A percentile compares a stretch with the other conserved stretches of the same genome.
Conservation (phyloP, 352 stramenopile genomes). For the Elongisporangium prolatum region DNA sequence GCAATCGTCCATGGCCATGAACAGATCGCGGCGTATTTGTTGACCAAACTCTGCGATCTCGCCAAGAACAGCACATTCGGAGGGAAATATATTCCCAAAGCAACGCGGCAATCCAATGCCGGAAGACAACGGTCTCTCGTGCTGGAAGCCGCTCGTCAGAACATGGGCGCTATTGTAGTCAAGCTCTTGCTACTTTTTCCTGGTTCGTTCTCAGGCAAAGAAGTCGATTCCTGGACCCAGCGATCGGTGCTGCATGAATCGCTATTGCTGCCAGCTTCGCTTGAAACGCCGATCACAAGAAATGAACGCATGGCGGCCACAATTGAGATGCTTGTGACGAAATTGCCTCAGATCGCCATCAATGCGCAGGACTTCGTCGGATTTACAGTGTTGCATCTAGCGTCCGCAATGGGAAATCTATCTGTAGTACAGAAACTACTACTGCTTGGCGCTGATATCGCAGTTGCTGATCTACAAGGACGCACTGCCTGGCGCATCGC, state of each 20-base stretch:
- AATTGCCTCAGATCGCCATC: constrained; percentile 21
- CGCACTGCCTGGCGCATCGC: constrained; percentile 62
- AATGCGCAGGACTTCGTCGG: constrained; percentile 51
- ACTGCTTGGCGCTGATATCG: constrained; percentile 41
- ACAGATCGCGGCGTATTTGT: constrained; percentile 44
- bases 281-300: background rate
- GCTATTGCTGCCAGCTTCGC: constrained; percentile 14
- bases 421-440: constrained; percentile 33
- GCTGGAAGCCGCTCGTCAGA: constrained; percentile 37
- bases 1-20: constrained; percentile 42
- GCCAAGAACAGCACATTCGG: background rate
- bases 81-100: constrained; percentile 15
- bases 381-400: constrained; percentile 54
- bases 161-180: constrained; percentile 29
- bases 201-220: constrained; percentile 24
- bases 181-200: constrained; percentile 58
- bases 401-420: constrained; percentile 39
- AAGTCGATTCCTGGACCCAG: constrained; percentile 40
- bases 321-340: constrained; percentile 27
- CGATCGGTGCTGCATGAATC: constrained; percentile 44
- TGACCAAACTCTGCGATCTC: constrained; percentile 15
- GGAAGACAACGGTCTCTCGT: constrained; percentile 34
- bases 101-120: background rate
- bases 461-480: constrained; percentile 27
- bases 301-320: constrained; percentile 21